Base-by-base conservation (phyloP, 2,329 filamentous ascomycete genomes). In the Leptographium radiaticola region DNA sequence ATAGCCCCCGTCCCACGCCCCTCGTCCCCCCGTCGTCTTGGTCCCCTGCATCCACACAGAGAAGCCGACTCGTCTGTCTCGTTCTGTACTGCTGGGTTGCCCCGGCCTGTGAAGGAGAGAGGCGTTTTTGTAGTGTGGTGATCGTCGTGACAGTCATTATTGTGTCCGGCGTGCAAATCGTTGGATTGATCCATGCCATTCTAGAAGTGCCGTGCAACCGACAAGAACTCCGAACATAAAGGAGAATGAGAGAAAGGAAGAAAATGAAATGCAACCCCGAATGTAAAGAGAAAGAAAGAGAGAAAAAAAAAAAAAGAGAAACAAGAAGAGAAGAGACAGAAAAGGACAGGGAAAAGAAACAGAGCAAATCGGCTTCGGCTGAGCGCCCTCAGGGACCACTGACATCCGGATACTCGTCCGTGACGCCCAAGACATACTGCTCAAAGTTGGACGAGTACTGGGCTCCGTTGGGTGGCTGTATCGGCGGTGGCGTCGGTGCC, bases 391-490 rank as follows among this genome's bases (percentile, higher is more conserved):
- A 25, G 10, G 11, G 25, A 7, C 20, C 42, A 18, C 42, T 44
- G 42, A 44, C 10, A 30, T 44, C 62, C 2, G 67, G 67, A 52
- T 72, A 74, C 8, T 62, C 54, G 3, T 70, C 67, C 66, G n/a
- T 60, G 57, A 25, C 30, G 6, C 58, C 58, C 18, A 52, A 40
- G 3, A 52, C 42, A 16, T 46, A 52, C 42, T 52, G 15, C 42
- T 52, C 50, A 52, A 52, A 45, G 18, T 25, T 16, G 2, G 18
- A 11, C n/a, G 50, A 70, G 59, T 67, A 67, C 67, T 18, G 66
- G 66, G 54, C 62, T 64, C 11, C 63, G 58, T 56, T 31, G 7
- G 31, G 60, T 57, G 51, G 52, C 48, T 45, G 52, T 52, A 38
- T 51, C 40, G 51, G 54, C 25, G 48, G 51, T 0, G 52, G 51